These are phyloP conservation scores for Plasmodium yoelii DNA, from an alignment of 169 alveolate species.

Conservation along the genomic window DNA sequence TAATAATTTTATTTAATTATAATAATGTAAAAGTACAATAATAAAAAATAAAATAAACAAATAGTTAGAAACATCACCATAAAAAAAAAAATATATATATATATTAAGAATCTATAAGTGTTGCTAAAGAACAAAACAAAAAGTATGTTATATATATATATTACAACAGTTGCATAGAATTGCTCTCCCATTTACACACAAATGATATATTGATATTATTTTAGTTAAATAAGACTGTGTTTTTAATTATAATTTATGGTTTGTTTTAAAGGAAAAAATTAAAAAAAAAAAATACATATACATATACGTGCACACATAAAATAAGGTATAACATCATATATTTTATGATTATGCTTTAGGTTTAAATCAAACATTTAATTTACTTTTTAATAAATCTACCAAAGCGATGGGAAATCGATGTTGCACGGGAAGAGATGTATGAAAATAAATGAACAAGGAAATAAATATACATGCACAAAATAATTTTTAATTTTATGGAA, in stretches of 20 bases:
- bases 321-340: slow-evolving; percentile 32
- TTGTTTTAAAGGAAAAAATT: slow-evolving; percentile 8
- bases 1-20: slow-evolving; percentile 17
- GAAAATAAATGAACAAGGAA: slow-evolving; percentile 12
- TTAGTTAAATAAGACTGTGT: slow-evolving; percentile 14
- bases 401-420: slow-evolving; percentile 83
- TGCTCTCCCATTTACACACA: slow-evolving; percentile 17
- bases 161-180: neutral
- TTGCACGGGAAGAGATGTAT: slow-evolving; percentile 86
- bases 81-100: slow-evolving; percentile 2
- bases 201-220: slow-evolving; percentile 21
- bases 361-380: slow-evolving; percentile 39
- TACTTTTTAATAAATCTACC: slow-evolving; percentile 34
- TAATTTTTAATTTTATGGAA: too few species aligned
- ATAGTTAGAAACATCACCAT: slow-evolving; percentile 15
- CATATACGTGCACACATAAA: slow-evolving; percentile 16
- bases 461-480: neutral
- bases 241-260: slow-evolving; percentile 35
- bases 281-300: slow-evolving; percentile 18
- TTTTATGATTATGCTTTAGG: slow-evolving; percentile 67
- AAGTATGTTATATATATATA: neutral
- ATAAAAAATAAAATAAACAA: slow-evolving; percentile 11
- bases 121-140: slow-evolving; percentile 5
- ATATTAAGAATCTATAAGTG: slow-evolving; percentile 31
- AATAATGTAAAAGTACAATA: neutral